Base-by-base conservation (phyloP, 805 yeast species). In the Lipomyces mesembrius region DNA sequence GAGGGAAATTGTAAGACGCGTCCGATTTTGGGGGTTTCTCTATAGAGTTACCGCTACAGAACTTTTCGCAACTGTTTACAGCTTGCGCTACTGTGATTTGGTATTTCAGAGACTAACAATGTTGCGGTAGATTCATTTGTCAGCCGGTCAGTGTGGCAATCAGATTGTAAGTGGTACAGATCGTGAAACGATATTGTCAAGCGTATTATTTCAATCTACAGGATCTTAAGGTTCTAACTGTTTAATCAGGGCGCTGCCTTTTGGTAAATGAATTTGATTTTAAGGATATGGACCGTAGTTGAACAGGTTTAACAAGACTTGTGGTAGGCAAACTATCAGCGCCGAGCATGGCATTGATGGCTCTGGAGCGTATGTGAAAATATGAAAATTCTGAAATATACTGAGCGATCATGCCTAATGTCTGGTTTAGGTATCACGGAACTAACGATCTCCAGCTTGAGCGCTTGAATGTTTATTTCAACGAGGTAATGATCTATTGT, bases 61-160 rank as follows among this genome's bases (percentile, higher is more conserved):
- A 4, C 22, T 64, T 63, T 63, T 17, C 25, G 20, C 12, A 12
- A n/a, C 37, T 1, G n/a, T 35, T 49, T 62, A 27, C 34, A 54
- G 37, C 62, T 22, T 32, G 64, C 25, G n/a, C 35, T 25, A 12
- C 27, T 29, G 59, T 12, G 27, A 11, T 5, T 20, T 35, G 54
- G 53, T 9, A 8, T 53, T 43, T 29, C 29, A 25, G 39, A 53
- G 27, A 12, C 17, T 60, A 60, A 52, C 53, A 52, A 29, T 67
- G 6, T 66, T 58, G 22, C 51, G 69, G 53, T 79, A 89, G 94
- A 90, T 91, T 79, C 97, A 91, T 81, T 85, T 91, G 80, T 91
- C 96, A 66, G 89, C 96, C 66, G 97, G 97, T 81, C 97, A 91
- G 83, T 91, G 97, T 88, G 97, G 97, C 88, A 91, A 91, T 84